Evolutionary conservation across 371 early-diverging fungal genomes (phyloP).

Genomic region (Zychaea mexicana): DNA sequence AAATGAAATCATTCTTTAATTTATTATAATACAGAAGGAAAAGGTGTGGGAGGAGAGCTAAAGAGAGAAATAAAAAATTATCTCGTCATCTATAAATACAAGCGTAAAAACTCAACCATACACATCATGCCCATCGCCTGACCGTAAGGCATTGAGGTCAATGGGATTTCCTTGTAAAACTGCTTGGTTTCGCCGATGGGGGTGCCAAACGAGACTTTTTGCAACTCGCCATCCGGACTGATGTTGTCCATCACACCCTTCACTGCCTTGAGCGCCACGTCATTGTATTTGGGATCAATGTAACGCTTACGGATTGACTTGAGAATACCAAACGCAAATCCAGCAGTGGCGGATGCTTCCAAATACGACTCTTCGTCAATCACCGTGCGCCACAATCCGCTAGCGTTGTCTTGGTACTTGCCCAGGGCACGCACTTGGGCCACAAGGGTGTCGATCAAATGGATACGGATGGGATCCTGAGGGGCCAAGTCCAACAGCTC

Average conservation of each 20-base stretch:
- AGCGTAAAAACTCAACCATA: constrained; percentile 20
- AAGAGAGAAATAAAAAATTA: not conserved
- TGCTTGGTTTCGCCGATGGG: constrained; percentile 24
- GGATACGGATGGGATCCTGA: constrained; percentile 19
- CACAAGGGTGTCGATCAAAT: constrained; percentile 18
- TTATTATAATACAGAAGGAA: not conserved
- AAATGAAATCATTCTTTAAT: constrained; percentile 27
- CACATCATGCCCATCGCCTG: constrained; percentile 35
- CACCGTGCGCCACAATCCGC: constrained; percentile 27
- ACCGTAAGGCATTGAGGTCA: constrained; percentile 30
- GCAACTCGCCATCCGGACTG: constrained; percentile 22
- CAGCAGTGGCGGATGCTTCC: constrained; percentile 27
- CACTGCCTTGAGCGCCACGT: constrained; percentile 11
- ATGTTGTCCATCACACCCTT: constrained; percentile 21
- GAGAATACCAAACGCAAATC: constrained; percentile 29
- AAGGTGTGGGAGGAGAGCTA: not conserved
- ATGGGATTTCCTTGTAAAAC: constrained; percentile 25
- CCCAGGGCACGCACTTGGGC: constrained; percentile 18
- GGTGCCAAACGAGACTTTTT: constrained; percentile 26
- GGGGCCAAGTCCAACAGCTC: constrained; percentile 19
- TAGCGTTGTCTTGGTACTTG: constrained; percentile 20
- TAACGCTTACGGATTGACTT: constrained; percentile 24
- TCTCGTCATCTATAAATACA: constrained; percentile 9
- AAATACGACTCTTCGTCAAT: constrained; percentile 22
- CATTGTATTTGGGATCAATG: constrained; percentile 1